Percentiles rank a stretch among this genome's conserved stretches.
Conservation (phyloP, 805 yeast genomes). For the Cyberlindnera lachancei region DNA sequence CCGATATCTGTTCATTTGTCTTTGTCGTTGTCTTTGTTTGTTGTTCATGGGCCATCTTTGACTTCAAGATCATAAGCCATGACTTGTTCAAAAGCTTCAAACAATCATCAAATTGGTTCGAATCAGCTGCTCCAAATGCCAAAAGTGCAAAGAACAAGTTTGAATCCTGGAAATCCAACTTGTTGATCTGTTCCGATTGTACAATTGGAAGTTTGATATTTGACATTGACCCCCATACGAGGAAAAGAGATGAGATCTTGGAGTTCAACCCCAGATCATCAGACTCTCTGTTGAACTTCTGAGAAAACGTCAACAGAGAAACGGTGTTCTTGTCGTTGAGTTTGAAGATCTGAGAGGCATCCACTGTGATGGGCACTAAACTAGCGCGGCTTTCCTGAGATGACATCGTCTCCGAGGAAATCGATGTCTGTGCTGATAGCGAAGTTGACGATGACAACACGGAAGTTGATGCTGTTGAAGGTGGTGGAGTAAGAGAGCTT, state of each 20-base stretch:
- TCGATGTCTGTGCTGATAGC: not conserved
- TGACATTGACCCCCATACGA: slow-evolving; percentile 21
- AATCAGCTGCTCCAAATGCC: slow-evolving; percentile 37
- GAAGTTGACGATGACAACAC: not conserved
- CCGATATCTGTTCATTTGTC: too few species aligned
- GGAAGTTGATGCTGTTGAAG: not conserved
- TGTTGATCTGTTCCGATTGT: slow-evolving; percentile 8
- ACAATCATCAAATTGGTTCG: slow-evolving; percentile 27
- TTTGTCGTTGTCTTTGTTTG: too few species aligned
- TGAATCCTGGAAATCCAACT: slow-evolving; percentile 24
- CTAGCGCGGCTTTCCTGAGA: too few species aligned
- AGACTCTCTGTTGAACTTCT: slow-evolving; percentile 15
- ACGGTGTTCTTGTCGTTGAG: slow-evolving; percentile 26
- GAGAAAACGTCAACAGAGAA: slow-evolving; percentile 25
- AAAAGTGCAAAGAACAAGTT: slow-evolving; percentile 37
- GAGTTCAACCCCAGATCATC: slow-evolving; percentile 11
- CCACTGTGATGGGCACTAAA: slow-evolving; percentile 1
- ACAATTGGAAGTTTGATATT: slow-evolving; percentile 25
- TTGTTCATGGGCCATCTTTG: too few species aligned
- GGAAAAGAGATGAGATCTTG: slow-evolving; percentile 13
- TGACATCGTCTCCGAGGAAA: slow-evolving; percentile 1
- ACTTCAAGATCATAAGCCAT: slow-evolving; percentile 32
- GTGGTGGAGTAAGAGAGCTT: not conserved
- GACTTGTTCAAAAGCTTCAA: slow-evolving; percentile 33
- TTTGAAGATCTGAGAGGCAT: slow-evolving; percentile 4